Percentiles rank a stretch among this genome's conserved stretches.
These are phyloP conservation scores for Rhynchosporium agropyri DNA, from an alignment of 2,329 filamentous ascomycete genomes.

Conservation along the genomic window DNA sequence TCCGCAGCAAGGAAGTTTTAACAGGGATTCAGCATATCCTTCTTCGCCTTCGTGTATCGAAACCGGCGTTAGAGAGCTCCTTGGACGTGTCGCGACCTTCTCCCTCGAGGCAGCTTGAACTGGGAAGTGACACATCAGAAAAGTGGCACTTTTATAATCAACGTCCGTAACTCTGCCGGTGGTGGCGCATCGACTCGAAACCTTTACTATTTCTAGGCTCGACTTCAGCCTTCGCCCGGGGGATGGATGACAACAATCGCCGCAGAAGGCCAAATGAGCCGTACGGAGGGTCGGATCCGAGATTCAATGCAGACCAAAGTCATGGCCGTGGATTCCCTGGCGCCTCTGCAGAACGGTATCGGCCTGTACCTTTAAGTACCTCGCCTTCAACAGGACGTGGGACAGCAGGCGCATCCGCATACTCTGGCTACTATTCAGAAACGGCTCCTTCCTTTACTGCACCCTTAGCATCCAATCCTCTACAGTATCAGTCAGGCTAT, in stretches of 20 bases:
- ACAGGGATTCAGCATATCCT: slow-evolving; percentile 23
- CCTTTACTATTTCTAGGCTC: slow-evolving; percentile 59
- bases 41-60: background rate
- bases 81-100: slow-evolving; percentile 10
- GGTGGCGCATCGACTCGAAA: slow-evolving; percentile 64
- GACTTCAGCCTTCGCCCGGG: slow-evolving; percentile 55
- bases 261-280: slow-evolving; percentile 75
- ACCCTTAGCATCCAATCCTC: slow-evolving; percentile 44
- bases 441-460: slow-evolving; percentile 52
- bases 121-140: slow-evolving; percentile 44
- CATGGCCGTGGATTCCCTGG: slow-evolving; percentile 37
- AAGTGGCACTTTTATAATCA: slow-evolving; percentile 65
- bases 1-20: slow-evolving; percentile 10
- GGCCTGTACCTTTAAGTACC: slow-evolving; percentile 53
- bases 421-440: slow-evolving; percentile 63
- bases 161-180: slow-evolving; percentile 66
- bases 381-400: slow-evolving; percentile 48
- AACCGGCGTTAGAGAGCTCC: background rate
- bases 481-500: slow-evolving; percentile 39
- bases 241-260: slow-evolving; percentile 79
- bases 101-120: slow-evolving; percentile 14
- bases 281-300: slow-evolving; percentile 60
- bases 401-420: slow-evolving; percentile 56
- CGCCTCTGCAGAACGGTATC: slow-evolving; percentile 46
- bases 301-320: slow-evolving; percentile 48